Evolutionary conservation across 441 rosid genomes (phyloP).

Genomic region (Jatropha podagrica): DNA sequence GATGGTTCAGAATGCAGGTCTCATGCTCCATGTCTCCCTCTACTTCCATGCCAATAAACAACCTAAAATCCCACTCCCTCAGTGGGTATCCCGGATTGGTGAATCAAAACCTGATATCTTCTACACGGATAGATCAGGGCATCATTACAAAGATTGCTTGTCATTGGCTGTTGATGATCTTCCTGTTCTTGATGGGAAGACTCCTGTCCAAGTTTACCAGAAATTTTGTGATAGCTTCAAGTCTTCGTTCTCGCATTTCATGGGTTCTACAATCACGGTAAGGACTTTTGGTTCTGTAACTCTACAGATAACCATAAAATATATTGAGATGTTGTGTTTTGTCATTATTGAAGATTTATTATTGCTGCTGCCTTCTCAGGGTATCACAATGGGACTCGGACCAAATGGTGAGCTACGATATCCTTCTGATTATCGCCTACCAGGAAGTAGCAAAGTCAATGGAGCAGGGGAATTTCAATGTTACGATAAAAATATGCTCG

Average conservation of each 20-base stretch:
- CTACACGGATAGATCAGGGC: conserved; percentile 57
- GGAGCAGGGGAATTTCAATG: conserved; percentile 92
- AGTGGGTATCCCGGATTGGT: conserved; percentile 63
- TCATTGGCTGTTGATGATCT: conserved; percentile 77
- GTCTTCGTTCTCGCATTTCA: conserved; percentile 59
- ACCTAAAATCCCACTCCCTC: conserved; percentile 57
- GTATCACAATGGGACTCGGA: conserved; percentile 80
- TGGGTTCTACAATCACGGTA: conserved; percentile 76
- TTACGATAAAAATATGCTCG: conserved; percentile 75
- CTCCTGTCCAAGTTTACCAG: conserved; percentile 65
- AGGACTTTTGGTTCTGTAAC: conserved; percentile 7
- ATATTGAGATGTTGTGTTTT: neutral
- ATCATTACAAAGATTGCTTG: conserved; percentile 54
- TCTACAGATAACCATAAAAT: neutral
- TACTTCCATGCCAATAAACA: conserved; percentile 60
- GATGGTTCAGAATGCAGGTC: conserved; percentile 68
- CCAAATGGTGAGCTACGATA: conserved; percentile 81
- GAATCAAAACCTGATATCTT: conserved; percentile 53
- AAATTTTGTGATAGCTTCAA: conserved; percentile 82
- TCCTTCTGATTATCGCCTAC: conserved; percentile 54
- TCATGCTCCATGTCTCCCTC: conserved; percentile 78
- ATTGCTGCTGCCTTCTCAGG: conserved; percentile 42
- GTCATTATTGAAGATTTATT: neutral
- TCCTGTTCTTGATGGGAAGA: conserved; percentile 71
- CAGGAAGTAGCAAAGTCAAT: conserved; percentile 25